Evolutionary conservation across 1,284 basidiomycete genomes (phyloP).

Genomic region (Hymenochaete sp.): DNA sequence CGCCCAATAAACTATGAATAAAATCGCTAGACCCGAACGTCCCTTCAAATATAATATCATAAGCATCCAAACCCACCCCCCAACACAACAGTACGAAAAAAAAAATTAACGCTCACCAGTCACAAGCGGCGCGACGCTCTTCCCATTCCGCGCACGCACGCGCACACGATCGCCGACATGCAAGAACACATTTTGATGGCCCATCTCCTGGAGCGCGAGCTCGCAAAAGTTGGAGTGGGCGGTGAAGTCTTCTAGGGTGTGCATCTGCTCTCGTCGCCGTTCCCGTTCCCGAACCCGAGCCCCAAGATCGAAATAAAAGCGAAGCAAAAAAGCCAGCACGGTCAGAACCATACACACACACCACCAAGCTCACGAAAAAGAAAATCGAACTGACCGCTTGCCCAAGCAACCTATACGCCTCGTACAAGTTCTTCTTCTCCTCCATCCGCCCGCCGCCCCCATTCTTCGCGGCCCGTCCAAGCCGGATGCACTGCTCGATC

Average conservation of each 20-base stretch:
- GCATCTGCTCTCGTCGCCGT: slow-evolving; percentile 51
- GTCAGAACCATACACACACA: neutral
- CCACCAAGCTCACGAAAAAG: no score
- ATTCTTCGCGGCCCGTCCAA: slow-evolving; percentile 52
- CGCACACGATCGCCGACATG: slow-evolving; percentile 82
- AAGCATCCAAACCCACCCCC: neutral
- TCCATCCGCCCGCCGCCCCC: no score
- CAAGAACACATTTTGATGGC: slow-evolving; percentile 73
- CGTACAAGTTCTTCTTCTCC: slow-evolving; percentile 73
- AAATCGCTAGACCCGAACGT: slow-evolving; percentile 88
- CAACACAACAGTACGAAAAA: neutral
- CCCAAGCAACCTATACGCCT: slow-evolving; percentile 74
- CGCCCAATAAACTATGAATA: slow-evolving; percentile 67
- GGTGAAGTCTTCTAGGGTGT: slow-evolving; percentile 80
- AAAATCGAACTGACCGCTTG: slow-evolving; percentile 44
- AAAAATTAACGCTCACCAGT: slow-evolving; percentile 49
- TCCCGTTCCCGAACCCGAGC: no score
- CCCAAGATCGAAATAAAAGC: no score
- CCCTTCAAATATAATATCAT: slow-evolving; percentile 28
- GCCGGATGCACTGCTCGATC: slow-evolving; percentile 63
- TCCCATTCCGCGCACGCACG: slow-evolving; percentile 71
- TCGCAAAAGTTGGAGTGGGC: slow-evolving; percentile 91
- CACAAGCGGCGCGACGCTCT: slow-evolving; percentile 73
- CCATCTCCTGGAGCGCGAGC: slow-evolving; percentile 66
- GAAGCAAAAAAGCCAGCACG: neutral